Base-by-base conservation (phyloP, 495 filamentous ascomycete genomes). In the Penicillium fimorum region DNA sequence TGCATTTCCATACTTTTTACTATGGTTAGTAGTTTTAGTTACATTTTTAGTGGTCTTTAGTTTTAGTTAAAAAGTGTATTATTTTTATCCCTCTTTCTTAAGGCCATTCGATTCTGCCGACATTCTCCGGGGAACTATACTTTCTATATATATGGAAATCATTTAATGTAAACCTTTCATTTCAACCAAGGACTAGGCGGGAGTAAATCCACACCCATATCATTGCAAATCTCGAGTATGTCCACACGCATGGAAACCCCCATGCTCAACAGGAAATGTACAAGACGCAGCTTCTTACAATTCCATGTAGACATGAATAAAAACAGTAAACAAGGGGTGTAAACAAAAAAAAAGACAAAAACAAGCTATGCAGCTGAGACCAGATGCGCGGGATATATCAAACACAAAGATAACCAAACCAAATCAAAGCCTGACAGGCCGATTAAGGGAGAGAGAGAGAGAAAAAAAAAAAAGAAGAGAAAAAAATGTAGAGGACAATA, bases 381-480 rank as follows among this genome's bases (percentile, higher is more conserved):
- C 60, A 65, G 53, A 67, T 65, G 59, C 59, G 55, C 56, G 59
- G 57, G 59, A 67, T 62, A 69, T 65, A 60, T 67, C 64, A 64
- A 58, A 55, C 42, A 55, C 42, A 60, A n/a, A 65, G 25, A 65
- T 51, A 50, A 56, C 47, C 42, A 46, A 50, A 42, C 45, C 55
- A 55, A 51, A 58, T 40, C 40, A 55, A 35, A 61, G 50, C 53
- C 43, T 46, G 49, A 57, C 37, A 55, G 51, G 50, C 54, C 33
- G 57, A 56, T 60, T 56, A 56, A 42, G 15, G 33, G 12, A 17
- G 46, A 38, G 41, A 51, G 42, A 35, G 33, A 44, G 29, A 54
- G 58, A 54, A 15, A 25, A 1, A 43, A 38, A 22, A 32, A 17
- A 13, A 32, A 3, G 37, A 51, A 49, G 45, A 53, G 52, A 43